Evolutionary conservation across 2,329 filamentous ascomycete genomes (phyloP), one percentile per base, ranked within the genome.

Genomic region (Epichloe baconii): DNA sequence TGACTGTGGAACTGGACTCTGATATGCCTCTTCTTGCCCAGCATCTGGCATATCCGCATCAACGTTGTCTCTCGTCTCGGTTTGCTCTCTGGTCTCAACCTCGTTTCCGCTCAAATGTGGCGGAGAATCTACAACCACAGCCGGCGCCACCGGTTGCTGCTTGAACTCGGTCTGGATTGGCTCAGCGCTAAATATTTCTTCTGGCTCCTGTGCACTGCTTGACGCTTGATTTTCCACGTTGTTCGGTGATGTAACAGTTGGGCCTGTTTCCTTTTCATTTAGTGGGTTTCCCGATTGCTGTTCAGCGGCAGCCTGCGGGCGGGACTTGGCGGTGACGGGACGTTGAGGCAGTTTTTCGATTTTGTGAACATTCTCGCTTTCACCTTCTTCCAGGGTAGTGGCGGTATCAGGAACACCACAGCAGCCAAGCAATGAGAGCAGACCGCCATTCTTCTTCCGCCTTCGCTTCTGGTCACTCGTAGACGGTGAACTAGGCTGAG

Each of bases 31-130:
- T 53, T 75, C 70, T 42, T 75, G 72, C 34, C 78, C 75, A 42
- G 72, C 74, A 64, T 87, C 84, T 37, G 75, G 73, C 79, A 88
- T 87, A 51, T 82, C 75, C 50, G 83, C 73, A 64, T 88, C 83
- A 26, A 79, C 75, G 57, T 82, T 79, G 4, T 77, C 65, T 54
- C 72, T 53, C 26, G 59, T 66, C 56, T 70, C 72, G 46, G 60
- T 64, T n/a, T 56, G 55, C 34, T 59, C 59, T 50, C 54, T 52
- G 26, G 59, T 44, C 47, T 62, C 60, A 31, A 62, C 57, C 45
- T 61, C 58, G 8, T 59, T 50, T 2, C 53, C 47, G 12, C 59
- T 53, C 26, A 58, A 46, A 52, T 58, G 64, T 59, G 65, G 78
- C 60, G 50, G 35, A 31, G 64, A 73, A 60, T 68, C 79, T 67